Evolutionary conservation across 2,329 filamentous ascomycete genomes (phyloP).

Genomic region (Daldinia sp.): DNA sequence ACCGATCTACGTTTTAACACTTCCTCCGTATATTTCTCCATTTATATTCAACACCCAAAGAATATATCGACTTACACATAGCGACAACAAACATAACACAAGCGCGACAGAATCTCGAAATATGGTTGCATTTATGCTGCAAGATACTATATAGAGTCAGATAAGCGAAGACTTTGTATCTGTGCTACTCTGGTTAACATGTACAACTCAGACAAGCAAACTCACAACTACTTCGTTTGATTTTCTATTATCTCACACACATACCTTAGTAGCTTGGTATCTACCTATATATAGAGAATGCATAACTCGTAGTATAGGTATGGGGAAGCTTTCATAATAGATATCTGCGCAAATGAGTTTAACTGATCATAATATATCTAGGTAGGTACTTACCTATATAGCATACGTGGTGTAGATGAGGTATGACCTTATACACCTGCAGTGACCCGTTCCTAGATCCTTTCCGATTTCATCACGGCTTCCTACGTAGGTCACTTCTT

Average conservation of each 20-base stretch:
- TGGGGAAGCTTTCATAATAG: neutral
- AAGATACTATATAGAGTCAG: conserved; percentile 10
- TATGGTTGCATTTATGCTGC: neutral
- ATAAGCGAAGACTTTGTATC: conserved; percentile 1
- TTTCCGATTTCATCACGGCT: conserved; percentile 5
- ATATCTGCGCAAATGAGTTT: neutral
- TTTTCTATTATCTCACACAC: too few species aligned
- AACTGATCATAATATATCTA: neutral
- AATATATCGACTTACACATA: neutral
- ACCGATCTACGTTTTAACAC: neutral
- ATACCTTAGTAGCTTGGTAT: neutral
- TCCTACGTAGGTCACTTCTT: conserved; percentile 22
- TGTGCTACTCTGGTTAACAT: neutral
- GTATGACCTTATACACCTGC: conserved; percentile 4
- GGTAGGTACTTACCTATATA: neutral
- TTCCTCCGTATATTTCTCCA: neutral
- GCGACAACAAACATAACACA: conserved; percentile 1
- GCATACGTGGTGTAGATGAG: neutral
- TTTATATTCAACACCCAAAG: neutral
- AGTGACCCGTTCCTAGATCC: conserved; percentile 1
- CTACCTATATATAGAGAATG: neutral
- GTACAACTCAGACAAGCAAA: neutral
- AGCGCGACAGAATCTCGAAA: neutral
- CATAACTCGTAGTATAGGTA: neutral
- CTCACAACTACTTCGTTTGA: neutral